Base-by-base conservation (phyloP, 2,329 filamentous ascomycete genomes). In the Aureobasidium namibiae region DNA sequence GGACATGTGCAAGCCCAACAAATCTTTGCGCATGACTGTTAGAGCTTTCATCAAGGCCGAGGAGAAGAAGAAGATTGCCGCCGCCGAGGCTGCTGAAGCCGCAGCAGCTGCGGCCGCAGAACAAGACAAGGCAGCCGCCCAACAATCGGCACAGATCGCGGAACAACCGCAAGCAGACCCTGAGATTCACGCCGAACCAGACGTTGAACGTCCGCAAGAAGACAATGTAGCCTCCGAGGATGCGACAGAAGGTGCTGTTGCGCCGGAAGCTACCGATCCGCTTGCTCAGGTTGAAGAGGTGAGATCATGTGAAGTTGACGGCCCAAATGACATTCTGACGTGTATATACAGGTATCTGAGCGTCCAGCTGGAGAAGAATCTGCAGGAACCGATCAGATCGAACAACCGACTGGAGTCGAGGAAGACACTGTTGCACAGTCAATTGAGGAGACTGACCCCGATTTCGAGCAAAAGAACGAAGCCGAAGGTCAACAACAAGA, bases 31-130 rank as follows among this genome's bases (percentile, higher is more conserved):
- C 65, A 94, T 89, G 26, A 99, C 94, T 1, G 87, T 97, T 65
- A 88, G 89, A 66, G 89, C 94, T 13, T 99, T 95, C 69, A 75
- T 99, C 50, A 89, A 92, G 67, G 95, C 88, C 0, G 89, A 91
- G 65, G 89, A 95, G 73, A 95, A 95, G 80, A 95, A 95, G 74
- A 65, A 66, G n/a, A 48, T 46, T 21, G 60, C 53, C 13, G 50
- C 60, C 13, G 53, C 46, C 9, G 26, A 49, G 11, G 60, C n/a
- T 29, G 67, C 68, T 23, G 65, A 63, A 16, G 66, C 64, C 24
- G 52, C 44, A 34, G n/a, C n/a, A n/a, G n/a, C n/a, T n/a, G n/a
- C n/a, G n/a, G 48, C 38, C n/a, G 31, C 49, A 2, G 60, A 59
- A 29, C 23, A 56, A 14, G 23, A 39, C 13, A 63, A 67, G 49